These are phyloP conservation scores for Glycine soja DNA, from an alignment of 306 rosid genomes.

Conservation along the genomic window DNA sequence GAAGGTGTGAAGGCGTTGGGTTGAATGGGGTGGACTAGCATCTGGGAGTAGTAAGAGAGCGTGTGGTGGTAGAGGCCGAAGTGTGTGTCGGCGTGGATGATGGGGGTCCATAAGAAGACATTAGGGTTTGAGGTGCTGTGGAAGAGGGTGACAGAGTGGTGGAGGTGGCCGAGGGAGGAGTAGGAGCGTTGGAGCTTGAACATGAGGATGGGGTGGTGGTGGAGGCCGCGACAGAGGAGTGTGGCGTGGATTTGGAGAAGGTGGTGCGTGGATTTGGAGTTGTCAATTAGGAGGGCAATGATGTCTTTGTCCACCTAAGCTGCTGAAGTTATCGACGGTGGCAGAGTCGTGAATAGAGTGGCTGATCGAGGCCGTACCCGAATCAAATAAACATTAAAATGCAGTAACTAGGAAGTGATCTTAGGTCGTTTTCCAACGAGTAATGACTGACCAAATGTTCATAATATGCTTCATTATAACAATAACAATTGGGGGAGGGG, in stretches of 20 bases:
- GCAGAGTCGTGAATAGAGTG: constrained; percentile 40
- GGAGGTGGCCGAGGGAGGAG: constrained; percentile 72
- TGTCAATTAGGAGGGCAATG: constrained; percentile 60
- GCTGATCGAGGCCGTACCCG: no score
- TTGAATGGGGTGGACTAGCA: constrained; percentile 59
- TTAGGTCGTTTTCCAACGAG: no score
- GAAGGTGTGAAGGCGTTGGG: constrained; percentile 84
- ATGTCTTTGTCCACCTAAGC: constrained; percentile 52
- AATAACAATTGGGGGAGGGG: no score
- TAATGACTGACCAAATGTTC: no score
- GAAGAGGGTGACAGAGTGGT: constrained; percentile 73
- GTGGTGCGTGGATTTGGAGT: constrained; percentile 56
- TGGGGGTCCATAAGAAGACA: constrained; percentile 68
- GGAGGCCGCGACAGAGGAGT: constrained; percentile 65
- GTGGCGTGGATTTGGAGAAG: constrained; percentile 75
- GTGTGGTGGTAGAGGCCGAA: constrained; percentile 58
- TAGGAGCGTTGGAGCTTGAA: constrained; percentile 93
- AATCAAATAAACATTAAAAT: no score
- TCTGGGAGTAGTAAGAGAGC: constrained; percentile 59
- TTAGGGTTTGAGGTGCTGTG: constrained; percentile 56
- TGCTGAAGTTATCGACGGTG: constrained; percentile 35
- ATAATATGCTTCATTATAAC: no score
- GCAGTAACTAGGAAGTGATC: no score
- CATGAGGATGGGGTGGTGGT: constrained; percentile 69
- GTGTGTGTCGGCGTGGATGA: constrained; percentile 70